phyloP scores from a whole-genome alignment of 208 protist genomes.

The Jaenimonas drosophilae region DNA sequence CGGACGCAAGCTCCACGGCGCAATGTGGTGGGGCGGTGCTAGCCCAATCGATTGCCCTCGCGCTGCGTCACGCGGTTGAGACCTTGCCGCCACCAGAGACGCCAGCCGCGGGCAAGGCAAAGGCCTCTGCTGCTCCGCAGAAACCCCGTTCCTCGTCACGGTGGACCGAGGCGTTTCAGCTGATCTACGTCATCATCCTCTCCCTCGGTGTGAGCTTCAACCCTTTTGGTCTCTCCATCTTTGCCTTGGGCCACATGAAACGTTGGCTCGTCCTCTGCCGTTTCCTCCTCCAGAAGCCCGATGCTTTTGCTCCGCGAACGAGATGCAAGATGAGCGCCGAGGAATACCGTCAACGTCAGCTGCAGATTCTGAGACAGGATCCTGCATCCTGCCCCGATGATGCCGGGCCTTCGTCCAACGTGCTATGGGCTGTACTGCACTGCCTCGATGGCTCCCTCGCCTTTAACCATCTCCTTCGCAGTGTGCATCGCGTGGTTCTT shows the following conservation, averaged over 20 bases:
- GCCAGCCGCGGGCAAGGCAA: neutral
- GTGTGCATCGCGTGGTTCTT: conserved; percentile 77
- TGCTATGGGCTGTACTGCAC: conserved; percentile 18
- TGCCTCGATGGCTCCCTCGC: conserved; percentile 72
- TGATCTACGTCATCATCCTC: conserved; percentile 63
- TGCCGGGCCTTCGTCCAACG: neutral
- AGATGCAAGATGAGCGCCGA: too few relatives aligned
- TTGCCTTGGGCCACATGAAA: conserved; percentile 54
- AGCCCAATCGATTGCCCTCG: too few relatives aligned
- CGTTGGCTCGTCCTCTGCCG: conserved; percentile 61
- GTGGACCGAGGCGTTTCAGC: conserved; percentile 22
- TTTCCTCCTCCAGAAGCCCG: conserved; percentile 44
- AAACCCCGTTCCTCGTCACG: too few relatives aligned
- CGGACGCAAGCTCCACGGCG: neutral
- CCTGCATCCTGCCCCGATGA: neutral
- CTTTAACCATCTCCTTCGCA: conserved; percentile 40
- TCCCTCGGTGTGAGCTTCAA: conserved; percentile 80
- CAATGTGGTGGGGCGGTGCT: conserved; percentile 1
- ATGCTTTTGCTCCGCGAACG: conserved; percentile 51
- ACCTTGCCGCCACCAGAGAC: too few relatives aligned
- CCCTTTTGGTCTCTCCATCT: conserved; percentile 63
- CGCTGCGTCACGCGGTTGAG: neutral
- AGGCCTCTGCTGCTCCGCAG: too few relatives aligned
- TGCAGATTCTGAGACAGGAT: too few relatives aligned
- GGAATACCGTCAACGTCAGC: too few relatives aligned